phyloP scores from a whole-genome alignment of 225 moss, liverwort and hornwort genomes.

The Rhytidiadelphus loreus region DNA sequence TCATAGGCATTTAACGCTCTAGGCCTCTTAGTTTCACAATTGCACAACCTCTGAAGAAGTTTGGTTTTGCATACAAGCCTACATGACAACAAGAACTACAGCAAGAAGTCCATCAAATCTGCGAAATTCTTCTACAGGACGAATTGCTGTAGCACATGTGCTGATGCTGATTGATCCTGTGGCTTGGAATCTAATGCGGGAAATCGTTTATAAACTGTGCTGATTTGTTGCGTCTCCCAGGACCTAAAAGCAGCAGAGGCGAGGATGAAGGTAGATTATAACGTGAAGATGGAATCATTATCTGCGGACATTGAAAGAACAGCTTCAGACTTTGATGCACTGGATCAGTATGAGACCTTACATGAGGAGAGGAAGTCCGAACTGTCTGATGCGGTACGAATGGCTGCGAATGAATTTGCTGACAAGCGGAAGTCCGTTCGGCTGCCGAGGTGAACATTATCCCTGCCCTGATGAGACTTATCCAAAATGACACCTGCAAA shows the following conservation, averaged over 20 bases:
- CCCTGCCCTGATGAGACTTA: background rate
- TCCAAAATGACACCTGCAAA: background rate
- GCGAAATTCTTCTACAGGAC: background rate
- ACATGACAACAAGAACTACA: background rate
- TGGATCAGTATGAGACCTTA: conserved; percentile 55
- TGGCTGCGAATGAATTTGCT: conserved; percentile 45
- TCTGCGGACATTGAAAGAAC: conserved; percentile 49
- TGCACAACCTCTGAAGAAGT: background rate
- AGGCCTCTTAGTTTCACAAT: background rate
- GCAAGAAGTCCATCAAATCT: background rate
- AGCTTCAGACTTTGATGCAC: conserved; percentile 53
- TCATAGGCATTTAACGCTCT: too few relatives aligned
- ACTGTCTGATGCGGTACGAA: conserved; percentile 57
- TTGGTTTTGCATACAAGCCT: background rate
- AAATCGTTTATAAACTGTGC: background rate
- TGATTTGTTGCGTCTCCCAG: conserved; percentile 10
- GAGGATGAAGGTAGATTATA: conserved; percentile 61
- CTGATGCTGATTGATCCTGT: background rate
- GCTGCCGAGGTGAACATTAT: conserved; percentile 34
- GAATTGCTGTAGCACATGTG: background rate
- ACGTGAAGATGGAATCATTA: conserved; percentile 46
- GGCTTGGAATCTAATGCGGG: background rate
- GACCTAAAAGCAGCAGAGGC: conserved; percentile 72
- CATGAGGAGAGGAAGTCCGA: conserved; percentile 52
- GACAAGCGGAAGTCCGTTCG: conserved; percentile 40